Base-by-base conservation (phyloP, 148 eudicot genomes). In the Chenopodium suecicum region DNA sequence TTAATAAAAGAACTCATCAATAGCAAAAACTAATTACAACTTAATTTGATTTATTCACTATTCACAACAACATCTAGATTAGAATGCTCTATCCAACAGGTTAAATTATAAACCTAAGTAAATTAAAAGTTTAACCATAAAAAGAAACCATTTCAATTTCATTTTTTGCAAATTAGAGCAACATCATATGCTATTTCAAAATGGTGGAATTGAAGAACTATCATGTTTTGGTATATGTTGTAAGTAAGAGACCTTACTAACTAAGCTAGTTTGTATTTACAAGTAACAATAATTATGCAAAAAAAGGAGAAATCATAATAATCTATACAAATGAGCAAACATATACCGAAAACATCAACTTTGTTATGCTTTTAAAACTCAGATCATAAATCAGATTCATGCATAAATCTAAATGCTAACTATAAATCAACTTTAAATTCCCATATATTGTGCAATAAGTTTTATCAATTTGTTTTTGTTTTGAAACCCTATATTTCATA, bases 111-210 rank as follows among this genome's bases (percentile, higher is more conserved):
- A 67, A 75, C 69, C 77, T 77, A 50, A 72, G 29, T 23, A 69
- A 41, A 58, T 44, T 17, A 14, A 54, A 67, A 10, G 8, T 11
- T 16, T 29, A 37, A 7, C 9, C 41, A 34, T 29, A 29, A 58
- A 48, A 70, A 67, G 37, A 74, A 54, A 74, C 67, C 29, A 25
- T 12, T 44, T 17, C 34, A 64, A 31, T 27, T 68, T 54, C 56
- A 14, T 34, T 62, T 67, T 58, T 68, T 31, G 56, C 62, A 44
- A 27, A 69, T 1, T 23, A 7, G 20, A 75, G 54, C 47, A 66
- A 60, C 62, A 58, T 22, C 63, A 56, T 79, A 79, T 79, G 79
- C 79, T 79, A 44, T 12, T 37, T 16, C 27, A 47, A 82, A 32
- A 34, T n/a, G 29, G 56, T 76, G 34, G 54, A 69, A 4, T 0